Base-by-base conservation (phyloP, 352 stramenopile genomes). In the Globisporangium echinulatum region DNA sequence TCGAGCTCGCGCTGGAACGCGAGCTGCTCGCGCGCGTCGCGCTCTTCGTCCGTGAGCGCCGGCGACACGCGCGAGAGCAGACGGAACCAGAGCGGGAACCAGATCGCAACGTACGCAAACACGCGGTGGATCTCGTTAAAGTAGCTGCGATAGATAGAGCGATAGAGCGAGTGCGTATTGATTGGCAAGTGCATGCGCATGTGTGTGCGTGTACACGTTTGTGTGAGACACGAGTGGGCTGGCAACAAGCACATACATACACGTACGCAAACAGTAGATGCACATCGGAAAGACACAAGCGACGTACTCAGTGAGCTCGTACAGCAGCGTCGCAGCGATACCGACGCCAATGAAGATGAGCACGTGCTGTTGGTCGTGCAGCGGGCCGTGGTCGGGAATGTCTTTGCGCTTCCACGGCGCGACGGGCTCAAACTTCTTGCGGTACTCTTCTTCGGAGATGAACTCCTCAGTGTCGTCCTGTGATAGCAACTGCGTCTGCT, bases 41-140 rank as follows among this genome's bases (percentile, higher is more conserved):
- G 44, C 52, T 88, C 79, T 38, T 87, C 78, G 9, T 90, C 81
- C 3, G 67, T 82, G 25, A 71, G 74, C 17, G 79, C 67, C 4
- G 84, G 85, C 14, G 80, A 85, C 56, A 94, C 74, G 47, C 76
- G 77, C 8, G 68, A 74, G 19, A 92, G 74, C 38, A 94, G 63
- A 36, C 80, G 79, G 66, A 91, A 86, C 77, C 82, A 94, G 39
- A 94, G 66, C 19, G 82, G 81, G 61, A 87, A 79, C 85, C 85
- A 94, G 47, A 94, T 94, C 54, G 83, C 80, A 39, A 72, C 36
- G 62, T 94, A 94, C 50, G 85, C 85, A 33, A 94, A 46, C 69
- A 74, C 83, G 14, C 85, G 80, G 15, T 75, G 59, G 63, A 94
- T 77, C 59, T 87, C 57, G 66, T 75, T 60, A 69, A 94, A 94